Conservation (phyloP, 225 moss, liverwort and hornwort genomes). For the Bryum argenteum region DNA sequence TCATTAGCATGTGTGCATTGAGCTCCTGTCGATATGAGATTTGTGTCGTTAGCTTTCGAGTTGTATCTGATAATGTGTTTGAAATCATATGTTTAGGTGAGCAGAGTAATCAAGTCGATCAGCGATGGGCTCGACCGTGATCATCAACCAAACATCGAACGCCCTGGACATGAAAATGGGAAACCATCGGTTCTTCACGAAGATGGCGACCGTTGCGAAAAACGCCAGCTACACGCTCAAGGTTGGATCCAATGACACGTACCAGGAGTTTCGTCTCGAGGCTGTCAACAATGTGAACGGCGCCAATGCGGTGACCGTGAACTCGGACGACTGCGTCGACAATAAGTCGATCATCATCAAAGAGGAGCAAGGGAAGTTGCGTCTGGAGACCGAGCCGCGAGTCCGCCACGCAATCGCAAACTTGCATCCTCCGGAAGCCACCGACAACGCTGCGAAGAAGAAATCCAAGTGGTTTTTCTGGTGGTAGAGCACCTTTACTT, state of each 20-base stretch:
- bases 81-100: neutral
- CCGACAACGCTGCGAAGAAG: neutral
- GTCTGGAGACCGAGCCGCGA: constrained; percentile 21
- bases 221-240: constrained; percentile 17
- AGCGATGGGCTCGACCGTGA: constrained; percentile 21
- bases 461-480: constrained; percentile 18
- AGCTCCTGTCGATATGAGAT: neutral
- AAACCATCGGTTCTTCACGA: constrained; percentile 2
- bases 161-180: constrained; percentile 27
- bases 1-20: neutral
- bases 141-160: constrained; percentile 17
- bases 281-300: neutral
- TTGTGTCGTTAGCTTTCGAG: neutral
- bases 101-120: neutral
- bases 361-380: constrained; percentile 32
- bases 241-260: constrained; percentile 20
- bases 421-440: neutral
- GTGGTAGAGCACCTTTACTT: neutral
- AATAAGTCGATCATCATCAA: constrained; percentile 28
- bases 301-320: constrained; percentile 8
- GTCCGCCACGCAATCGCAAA: neutral
- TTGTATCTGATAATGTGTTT: neutral
- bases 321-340: constrained; percentile 28
- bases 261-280: constrained; percentile 20
- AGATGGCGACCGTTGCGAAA: constrained; percentile 17